Evolutionary conservation across 495 filamentous ascomycete species (phyloP).

Genomic region (Lindgomyces ingoldianus): DNA sequence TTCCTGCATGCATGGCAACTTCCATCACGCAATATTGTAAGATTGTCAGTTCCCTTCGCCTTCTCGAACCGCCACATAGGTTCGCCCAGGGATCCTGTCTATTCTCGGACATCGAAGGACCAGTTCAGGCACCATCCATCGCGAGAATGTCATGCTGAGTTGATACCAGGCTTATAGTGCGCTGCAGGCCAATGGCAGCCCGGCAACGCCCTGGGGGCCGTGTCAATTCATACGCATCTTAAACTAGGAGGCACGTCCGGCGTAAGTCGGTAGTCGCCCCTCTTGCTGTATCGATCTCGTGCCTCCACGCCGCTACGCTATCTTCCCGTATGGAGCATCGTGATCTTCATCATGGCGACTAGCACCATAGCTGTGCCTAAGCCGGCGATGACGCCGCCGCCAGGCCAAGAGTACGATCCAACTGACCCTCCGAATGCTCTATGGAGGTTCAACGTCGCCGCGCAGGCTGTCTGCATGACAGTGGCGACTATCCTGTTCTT

Average conservation of each 20-base stretch:
- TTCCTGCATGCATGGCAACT: background rate
- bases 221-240: background rate
- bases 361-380: background rate
- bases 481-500: constrained; percentile 17
- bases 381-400: constrained; percentile 7
- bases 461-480: constrained; percentile 18
- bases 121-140: background rate
- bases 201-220: too few species aligned
- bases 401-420: background rate
- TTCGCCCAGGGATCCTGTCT: background rate
- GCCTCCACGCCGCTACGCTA: background rate
- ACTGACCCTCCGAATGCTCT: constrained; percentile 10
- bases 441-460: constrained; percentile 15
- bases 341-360: background rate
- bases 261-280: background rate
- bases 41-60: too few species aligned
- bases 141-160: background rate
- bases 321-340: background rate
- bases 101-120: background rate
- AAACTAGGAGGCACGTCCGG: background rate
- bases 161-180: background rate
- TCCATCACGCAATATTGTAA: background rate
- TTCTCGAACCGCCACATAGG: too few species aligned
- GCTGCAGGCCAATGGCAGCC: background rate
- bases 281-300: background rate